These are phyloP conservation scores for Phialophora expanda DNA, from an alignment of 2,329 filamentous ascomycete species.

Conservation along the genomic window DNA sequence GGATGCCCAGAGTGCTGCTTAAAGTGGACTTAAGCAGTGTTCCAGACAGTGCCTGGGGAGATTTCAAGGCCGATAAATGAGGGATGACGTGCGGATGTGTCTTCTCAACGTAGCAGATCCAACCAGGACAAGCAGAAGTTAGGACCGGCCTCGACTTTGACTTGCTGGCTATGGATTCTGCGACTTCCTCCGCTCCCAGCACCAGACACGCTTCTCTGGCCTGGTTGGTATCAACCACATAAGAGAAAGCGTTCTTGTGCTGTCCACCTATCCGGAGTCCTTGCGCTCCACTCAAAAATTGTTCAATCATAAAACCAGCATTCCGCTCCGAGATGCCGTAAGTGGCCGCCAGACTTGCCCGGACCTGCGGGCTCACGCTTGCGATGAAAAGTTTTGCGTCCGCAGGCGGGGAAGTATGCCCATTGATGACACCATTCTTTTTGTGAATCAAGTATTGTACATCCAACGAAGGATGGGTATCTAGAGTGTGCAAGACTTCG, in stretches of 20 bases:
- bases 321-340: slow-evolving; percentile 74
- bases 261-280: slow-evolving; percentile 74
- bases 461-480: slow-evolving; percentile 60
- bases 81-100: slow-evolving; percentile 92
- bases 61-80: slow-evolving; percentile 89
- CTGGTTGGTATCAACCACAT: slow-evolving; percentile 88
- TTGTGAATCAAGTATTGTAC: slow-evolving; percentile 47
- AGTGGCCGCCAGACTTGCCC: slow-evolving; percentile 85
- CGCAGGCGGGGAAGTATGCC: slow-evolving; percentile 40
- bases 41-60: slow-evolving; percentile 88
- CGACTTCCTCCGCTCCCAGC: slow-evolving; percentile 74
- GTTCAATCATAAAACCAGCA: slow-evolving; percentile 81
- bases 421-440: slow-evolving; percentile 54
- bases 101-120: slow-evolving; percentile 99
- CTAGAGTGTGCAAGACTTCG: slow-evolving; percentile 83
- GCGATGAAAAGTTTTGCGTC: slow-evolving; percentile 84
- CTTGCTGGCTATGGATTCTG: slow-evolving; percentile 46
- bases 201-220: slow-evolving; percentile 84
- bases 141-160: slow-evolving; percentile 56
- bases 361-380: slow-evolving; percentile 87
- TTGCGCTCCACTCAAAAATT: slow-evolving; percentile 72
- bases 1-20: slow-evolving; percentile 71
- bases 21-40: slow-evolving; percentile 88
- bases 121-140: slow-evolving; percentile 90
- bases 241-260: slow-evolving; percentile 78